Evolutionary conservation across 768 basidiomycete genomes (phyloP), one percentile per base, ranked within the genome.

Genomic region (Tulasnella sp.): DNA sequence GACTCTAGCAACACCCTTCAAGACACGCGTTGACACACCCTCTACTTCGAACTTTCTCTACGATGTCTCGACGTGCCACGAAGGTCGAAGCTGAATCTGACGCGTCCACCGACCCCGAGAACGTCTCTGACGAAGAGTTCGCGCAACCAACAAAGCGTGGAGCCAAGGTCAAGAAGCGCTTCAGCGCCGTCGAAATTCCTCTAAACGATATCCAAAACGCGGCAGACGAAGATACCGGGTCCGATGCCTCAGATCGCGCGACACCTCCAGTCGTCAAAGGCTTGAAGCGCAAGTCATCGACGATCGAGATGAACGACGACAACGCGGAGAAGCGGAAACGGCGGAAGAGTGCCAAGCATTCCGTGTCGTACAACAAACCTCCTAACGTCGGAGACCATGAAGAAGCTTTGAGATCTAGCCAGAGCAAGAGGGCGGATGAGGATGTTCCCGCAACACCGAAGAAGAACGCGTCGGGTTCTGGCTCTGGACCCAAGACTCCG

Each of bases 251-350:
- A 25, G 75, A 70, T 40, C 67, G 67, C 22, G 34, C 14, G 8
- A 25, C 40, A 38, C 58, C 58, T 31, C 58, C 58, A 19, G 70
- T 36, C 34, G 36, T 39, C n/a, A 38, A 38, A 40, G 71, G 58
- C 73, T n/a, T 71, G 29, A 71, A 45, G 31, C 36, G 36, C 45
- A 71, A 45, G 70, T 34, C 83, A 83, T 15, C 77, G 81, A 77
- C 80, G 79, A 76, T 70, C 83, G 29, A 85, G 85, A 71, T 89
- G 58, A 96, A 96, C 82, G 94, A 96, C 81, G 94, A 96, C 83
- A 88, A 87, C 2, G 93, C 93, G 0, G 94, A 96, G 85, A 94
- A 94, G 82, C 88, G 94, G 70, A 86, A 90, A 76, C 84, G 94
- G 74, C 84, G 94, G 80, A 93, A 93, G 85, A 94, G 91, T 80